Evolutionary conservation across 225 moss, liverwort and hornwort genomes (phyloP), one percentile per base, ranked within the genome.

Genomic region (Polytrichum formosum): DNA sequence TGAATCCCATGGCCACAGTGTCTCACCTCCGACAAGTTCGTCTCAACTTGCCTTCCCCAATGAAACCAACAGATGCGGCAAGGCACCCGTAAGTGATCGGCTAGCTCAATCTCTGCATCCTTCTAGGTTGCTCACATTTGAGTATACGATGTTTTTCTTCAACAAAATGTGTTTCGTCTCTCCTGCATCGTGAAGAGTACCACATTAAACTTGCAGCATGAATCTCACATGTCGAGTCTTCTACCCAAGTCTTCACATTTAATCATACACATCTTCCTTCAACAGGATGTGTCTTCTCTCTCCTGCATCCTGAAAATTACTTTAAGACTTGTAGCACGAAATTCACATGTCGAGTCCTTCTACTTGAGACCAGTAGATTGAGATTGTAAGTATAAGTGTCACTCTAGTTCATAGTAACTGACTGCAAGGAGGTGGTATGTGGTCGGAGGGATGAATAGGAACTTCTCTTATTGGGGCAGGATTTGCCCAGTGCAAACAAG

Each of bases 401-500:
- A 22, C 61, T 22, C 21, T 22, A 26, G 21, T 22, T 26, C 61
- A 3, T 61, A 22, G 21, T 21, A 35, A 62, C 71, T 81, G 70
- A 76, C 28, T 30, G 56, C 22, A 8, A 55, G 28, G 61, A 26
- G 55, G 26, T 23, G 33, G n/a, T 69, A 28, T 69, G 69, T 54
- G 61, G 10, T 3, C 35, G 65, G 69, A 78, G 68, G 53, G 68
- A 53, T 77, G 69, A 67, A 74, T 71, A 93, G 92, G 67, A 95
- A 90, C 59, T 85, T 76, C 74, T 86, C 91, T 65, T 93, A 90
- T 62, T 96, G 91, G 93, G 95, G 88, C 22, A 83, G 91, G 79
- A 84, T 93, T 28, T 96, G 95, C 53, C 91, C 90, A 7, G 67
- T 91, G 63, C 93, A 96, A 73, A 91, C 95, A n/a, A 86, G 90